Evolutionary conservation across 345 rosid genomes (phyloP), one percentile per base, ranked within the genome.

Genomic region (Ceriops decandra): DNA sequence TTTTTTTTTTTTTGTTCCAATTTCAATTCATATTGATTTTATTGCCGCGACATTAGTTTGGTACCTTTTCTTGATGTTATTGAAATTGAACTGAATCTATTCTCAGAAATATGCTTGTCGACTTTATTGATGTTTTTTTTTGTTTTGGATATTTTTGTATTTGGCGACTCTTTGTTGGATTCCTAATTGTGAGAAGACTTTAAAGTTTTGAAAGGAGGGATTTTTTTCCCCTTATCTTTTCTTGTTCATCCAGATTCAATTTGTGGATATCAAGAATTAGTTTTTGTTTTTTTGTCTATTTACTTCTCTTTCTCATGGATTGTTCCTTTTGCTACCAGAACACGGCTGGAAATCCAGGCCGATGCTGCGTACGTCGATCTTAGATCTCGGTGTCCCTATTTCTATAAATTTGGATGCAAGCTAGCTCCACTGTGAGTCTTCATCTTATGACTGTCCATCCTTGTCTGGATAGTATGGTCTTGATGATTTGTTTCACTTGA

Each of bases 281-380:
- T 42, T 15, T 56, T 69, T 22, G 24, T 9, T 10, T 61, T 19
- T 10, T 61, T 11, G 19, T 62, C 24, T 21, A 5, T 16, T 63
- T 63, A 11, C 35, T 60, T 30, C 17, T 49, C 4, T 57, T 33
- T 52, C 46, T 72, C 16, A 49, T 42, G 11, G 57, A n/a, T 47
- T 26, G n/a, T 42, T 15, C 19, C 64, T 68, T 9, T 54, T 57
- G 30, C 28, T 49, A 7, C 57, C 83, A 93, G 95, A 81, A 86
- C 92, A 64, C 84, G 90, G 81, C 71, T 86, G 57, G 98, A 90
- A 81, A 82, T 93, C 64, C 97, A 90, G 71, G 96, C 96, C 17
- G 97, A 93, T 75, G 93, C 97, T 54, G 88, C 89, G 5, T 82
- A 84, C 76, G 98, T 87, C 72, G 97, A 93, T 86, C 85, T 93